Percentiles rank a stretch among this genome's conserved stretches.
Conservation (phyloP, 176 grass and related monocot genomes). For the Lolium multiflorum region DNA sequence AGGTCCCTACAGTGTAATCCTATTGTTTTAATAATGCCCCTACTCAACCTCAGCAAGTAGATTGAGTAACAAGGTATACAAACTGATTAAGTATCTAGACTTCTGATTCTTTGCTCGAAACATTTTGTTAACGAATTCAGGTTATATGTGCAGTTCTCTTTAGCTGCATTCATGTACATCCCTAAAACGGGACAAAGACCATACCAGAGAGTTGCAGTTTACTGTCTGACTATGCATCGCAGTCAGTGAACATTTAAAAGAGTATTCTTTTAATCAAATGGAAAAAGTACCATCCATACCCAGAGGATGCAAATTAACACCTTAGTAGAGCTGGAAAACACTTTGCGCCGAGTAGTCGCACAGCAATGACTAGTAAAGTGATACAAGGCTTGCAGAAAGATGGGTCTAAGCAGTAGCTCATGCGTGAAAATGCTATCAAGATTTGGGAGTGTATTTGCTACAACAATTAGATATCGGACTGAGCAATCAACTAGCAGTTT, state of each 20-base stretch:
- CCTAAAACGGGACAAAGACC: not conserved
- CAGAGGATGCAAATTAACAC: conserved; percentile 10
- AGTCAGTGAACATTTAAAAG: not conserved
- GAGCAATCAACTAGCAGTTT: conserved; percentile 28
- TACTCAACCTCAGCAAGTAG: conserved; percentile 25
- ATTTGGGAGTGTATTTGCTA: conserved; percentile 22
- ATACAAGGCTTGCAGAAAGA: not conserved
- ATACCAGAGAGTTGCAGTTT: not conserved
- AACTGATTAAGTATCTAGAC: conserved; percentile 19
- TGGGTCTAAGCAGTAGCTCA: not conserved
- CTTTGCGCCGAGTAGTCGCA: not conserved
- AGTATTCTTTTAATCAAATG: conserved; percentile 6
- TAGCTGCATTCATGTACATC: conserved; percentile 20
- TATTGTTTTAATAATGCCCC: conserved; percentile 26
- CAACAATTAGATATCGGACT: not conserved
- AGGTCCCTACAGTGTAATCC: not conserved
- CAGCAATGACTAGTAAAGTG: conserved; percentile 12
- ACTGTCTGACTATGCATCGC: not conserved
- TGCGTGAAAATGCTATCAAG: not conserved
- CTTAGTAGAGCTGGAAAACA: not conserved
- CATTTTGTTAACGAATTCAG: not conserved
- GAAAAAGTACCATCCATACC: conserved; percentile 13
- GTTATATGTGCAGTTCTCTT: not conserved
- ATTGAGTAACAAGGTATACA: conserved; percentile 2
- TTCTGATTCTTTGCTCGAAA: conserved; percentile 16